These are phyloP conservation scores for Turritis glabra DNA, from an alignment of 345 rosid species.

Conservation along the genomic window DNA sequence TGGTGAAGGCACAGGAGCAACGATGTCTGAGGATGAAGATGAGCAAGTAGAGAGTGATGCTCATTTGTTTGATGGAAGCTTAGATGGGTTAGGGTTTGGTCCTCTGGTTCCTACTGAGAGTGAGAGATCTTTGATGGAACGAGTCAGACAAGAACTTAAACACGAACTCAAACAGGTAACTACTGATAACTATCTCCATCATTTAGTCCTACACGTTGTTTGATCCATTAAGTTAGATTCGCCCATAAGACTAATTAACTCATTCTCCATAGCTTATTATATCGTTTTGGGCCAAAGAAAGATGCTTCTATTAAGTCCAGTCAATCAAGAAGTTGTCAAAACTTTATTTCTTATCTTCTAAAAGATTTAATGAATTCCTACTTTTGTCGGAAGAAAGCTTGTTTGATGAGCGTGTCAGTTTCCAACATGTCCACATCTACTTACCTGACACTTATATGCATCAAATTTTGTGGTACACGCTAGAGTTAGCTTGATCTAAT, in stretches of 20 bases:
- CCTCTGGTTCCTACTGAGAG: constrained; percentile 92
- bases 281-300: not conserved
- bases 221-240: not conserved
- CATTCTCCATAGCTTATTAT: not conserved
- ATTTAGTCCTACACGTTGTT: not conserved
- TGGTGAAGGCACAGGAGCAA: constrained; percentile 97
- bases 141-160: constrained; percentile 91
- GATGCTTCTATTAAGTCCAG: not conserved
- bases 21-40: constrained; percentile 99
- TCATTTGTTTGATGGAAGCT: constrained; percentile 70
- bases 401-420: not conserved
- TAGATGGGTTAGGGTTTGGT: constrained; percentile 79
- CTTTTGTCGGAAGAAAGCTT: not conserved
- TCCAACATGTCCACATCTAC: not conserved
- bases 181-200: not conserved
- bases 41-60: constrained; percentile 90
- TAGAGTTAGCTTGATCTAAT: constrained; percentile 14
- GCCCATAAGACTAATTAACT: not conserved
- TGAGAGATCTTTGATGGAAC: constrained; percentile 95
- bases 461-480: not conserved
- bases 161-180: constrained; percentile 91
- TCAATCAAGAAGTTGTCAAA: not conserved
- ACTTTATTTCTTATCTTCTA: not conserved
- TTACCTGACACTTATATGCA: not conserved
- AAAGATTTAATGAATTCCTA: not conserved